These are phyloP conservation scores for Eurotiales sp. DNA, from an alignment of 2,329 filamentous ascomycete genomes.

Conservation along the genomic window DNA sequence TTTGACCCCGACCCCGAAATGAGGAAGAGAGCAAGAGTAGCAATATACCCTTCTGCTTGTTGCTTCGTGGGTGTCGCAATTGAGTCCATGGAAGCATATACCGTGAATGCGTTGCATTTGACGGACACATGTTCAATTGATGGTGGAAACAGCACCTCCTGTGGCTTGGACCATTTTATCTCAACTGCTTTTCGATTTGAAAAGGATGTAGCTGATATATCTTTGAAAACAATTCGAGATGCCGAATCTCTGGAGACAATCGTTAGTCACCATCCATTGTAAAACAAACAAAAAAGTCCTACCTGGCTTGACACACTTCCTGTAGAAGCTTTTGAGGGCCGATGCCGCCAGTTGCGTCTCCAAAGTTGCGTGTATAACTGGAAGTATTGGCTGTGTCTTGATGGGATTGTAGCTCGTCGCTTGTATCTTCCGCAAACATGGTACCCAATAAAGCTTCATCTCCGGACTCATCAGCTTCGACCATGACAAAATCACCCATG, in stretches of 20 bases:
- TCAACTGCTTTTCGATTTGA: constrained; percentile 71
- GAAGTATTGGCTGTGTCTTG: constrained; percentile 21
- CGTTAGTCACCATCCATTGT: not conserved
- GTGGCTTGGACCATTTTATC: constrained; percentile 74
- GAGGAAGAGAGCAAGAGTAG: constrained; percentile 76
- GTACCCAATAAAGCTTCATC: constrained; percentile 50
- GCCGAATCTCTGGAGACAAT: constrained; percentile 58
- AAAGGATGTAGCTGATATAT: constrained; percentile 70
- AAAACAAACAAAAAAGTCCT: not conserved
- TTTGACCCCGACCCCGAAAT: constrained; percentile 76
- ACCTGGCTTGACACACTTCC: constrained; percentile 82
- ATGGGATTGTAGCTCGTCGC: constrained; percentile 43
- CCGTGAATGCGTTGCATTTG: constrained; percentile 42
- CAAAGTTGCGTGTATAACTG: constrained; percentile 74
- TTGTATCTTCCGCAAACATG: constrained; percentile 51
- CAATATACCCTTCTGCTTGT: constrained; percentile 84
- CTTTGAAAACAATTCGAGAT: constrained; percentile 63
- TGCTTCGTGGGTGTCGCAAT: constrained; percentile 70
- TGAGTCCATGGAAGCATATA: constrained; percentile 68
- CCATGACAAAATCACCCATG: constrained; percentile 20
- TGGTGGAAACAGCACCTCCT: constrained; percentile 49
- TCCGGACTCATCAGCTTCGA: constrained; percentile 38
- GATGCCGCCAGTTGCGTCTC: constrained; percentile 74
- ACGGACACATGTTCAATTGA: constrained; percentile 42
- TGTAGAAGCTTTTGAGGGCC: constrained; percentile 74